A percentile compares a stretch with the other conserved stretches of the same genome.
Evolutionary conservation across 805 yeast species (phyloP).

Genomic region (Candida sakaeoensis): DNA sequence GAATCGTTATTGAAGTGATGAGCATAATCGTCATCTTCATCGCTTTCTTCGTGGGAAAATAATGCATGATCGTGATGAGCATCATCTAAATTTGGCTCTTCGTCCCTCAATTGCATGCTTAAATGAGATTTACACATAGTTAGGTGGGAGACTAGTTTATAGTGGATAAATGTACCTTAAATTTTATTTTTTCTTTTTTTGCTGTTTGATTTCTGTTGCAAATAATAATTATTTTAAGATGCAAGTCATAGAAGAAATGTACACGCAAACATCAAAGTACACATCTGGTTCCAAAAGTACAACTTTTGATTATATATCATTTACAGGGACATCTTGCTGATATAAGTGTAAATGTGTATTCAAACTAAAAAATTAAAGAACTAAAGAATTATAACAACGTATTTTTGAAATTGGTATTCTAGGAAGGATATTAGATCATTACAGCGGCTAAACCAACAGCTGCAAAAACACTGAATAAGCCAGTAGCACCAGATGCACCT

Average conservation of each 20-base stretch:
- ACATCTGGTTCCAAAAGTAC: no score
- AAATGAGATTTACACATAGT: slow-evolving; percentile 7
- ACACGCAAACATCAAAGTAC: no score
- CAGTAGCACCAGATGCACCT: not conserved
- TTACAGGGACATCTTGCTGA: no score
- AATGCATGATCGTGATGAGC: slow-evolving; percentile 2
- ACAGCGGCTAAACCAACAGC: slow-evolving; percentile 4
- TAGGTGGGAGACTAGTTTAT: no score
- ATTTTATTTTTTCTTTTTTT: no score
- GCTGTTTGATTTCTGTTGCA: no score
- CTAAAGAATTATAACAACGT: slow-evolving; percentile 3
- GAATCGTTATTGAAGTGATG: slow-evolving; percentile 12
- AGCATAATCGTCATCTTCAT: slow-evolving; percentile 8
- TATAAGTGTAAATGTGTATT: not conserved
- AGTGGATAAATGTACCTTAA: no score
- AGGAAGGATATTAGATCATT: not conserved
- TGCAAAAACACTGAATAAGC: slow-evolving; percentile 3
- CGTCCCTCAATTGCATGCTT: slow-evolving; percentile 7
- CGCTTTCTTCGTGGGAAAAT: slow-evolving; percentile 4
- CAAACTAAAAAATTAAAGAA: slow-evolving; percentile 1
- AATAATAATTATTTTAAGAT: no score
- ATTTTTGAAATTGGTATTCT: not conserved
- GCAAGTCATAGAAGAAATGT: no score
- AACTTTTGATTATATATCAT: no score
- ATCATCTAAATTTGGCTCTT: not conserved